Evolutionary conservation across 192 early-diverging fungal species (phyloP), one percentile per base, ranked within the genome.

Genomic region (Coemansia sp.): DNA sequence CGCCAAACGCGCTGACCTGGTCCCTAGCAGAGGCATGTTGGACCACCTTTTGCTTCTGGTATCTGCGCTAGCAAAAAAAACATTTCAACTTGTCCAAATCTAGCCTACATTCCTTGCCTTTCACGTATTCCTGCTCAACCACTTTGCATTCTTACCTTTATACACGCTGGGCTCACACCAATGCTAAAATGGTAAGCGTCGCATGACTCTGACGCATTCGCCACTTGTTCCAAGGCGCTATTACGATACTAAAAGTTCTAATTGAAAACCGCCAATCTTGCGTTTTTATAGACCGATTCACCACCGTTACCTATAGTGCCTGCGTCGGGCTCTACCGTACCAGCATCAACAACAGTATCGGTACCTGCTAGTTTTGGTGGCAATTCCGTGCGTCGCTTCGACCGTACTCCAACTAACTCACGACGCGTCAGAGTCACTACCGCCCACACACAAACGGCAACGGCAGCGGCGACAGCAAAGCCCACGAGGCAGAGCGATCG

Each of bases 321-420:
- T 16, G 54, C 27, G 54, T 5, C 29, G 29, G 27, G 54, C 29
- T 57, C 49, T 52, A 2, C 49, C 20, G 7, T 7, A 52, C 7
- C 49, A 11, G 22, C 49, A 52, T 52, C 49, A 52, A 47, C 44
- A 18, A 18, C 44, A 18, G 16, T 7, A 7, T 47, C 51, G 22
- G 5, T 31, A 31, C 12, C 54, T 11, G 16, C 29, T 31, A 31
- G 27, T 13, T 13, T 31, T 57, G 29, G 54, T 31, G 55, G 42
- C 46, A 61, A 66, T 29, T 54, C 78, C 5, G 72, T 18, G 11
- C 78, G 78, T 66, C 62, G 78, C 16, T 80, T 80, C 36, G 78
- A 80, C 78, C 73, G 78, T n/a, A 75, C 73, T 29, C 70, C 72
- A 9, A 74, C 68, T 18, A 74, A 27, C 54, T 40, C 72, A 36